phyloP scores from a whole-genome alignment of 257 asterid species.

The Lycium ferocissimum region DNA sequence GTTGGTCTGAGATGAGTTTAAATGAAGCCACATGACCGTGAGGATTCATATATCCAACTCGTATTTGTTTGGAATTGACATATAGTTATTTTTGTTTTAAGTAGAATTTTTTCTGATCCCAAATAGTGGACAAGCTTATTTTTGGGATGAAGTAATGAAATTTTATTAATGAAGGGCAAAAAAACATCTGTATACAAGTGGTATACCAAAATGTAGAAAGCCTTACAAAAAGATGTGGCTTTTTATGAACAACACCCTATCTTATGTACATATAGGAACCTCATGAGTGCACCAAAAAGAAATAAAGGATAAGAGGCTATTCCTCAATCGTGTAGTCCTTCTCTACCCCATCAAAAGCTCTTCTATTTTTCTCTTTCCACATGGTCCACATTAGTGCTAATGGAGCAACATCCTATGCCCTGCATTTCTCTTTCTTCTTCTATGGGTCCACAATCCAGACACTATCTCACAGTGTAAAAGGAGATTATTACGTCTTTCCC shows the following conservation, averaged over 20 bases:
- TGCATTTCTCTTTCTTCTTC: slow-evolving; percentile 13
- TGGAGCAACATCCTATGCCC: background rate
- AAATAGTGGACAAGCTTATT: slow-evolving; percentile 13
- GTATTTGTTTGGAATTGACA: background rate
- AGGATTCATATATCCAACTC: background rate
- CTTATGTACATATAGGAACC: background rate
- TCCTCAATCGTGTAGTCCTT: background rate
- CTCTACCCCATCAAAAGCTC: background rate
- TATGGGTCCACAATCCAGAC: background rate
- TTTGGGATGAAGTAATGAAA: background rate
- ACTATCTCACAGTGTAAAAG: background rate
- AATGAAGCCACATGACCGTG: background rate
- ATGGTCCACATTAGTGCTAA: background rate
- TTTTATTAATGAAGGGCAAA: background rate
- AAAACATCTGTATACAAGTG: background rate
- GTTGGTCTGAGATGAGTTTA: background rate
- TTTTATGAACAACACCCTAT: background rate
- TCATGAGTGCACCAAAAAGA: slow-evolving; percentile 10
- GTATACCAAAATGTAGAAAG: background rate
- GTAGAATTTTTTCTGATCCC: slow-evolving; percentile 6
- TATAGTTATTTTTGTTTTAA: background rate
- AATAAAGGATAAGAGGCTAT: background rate
- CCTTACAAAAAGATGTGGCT: background rate
- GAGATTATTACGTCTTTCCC: no score
- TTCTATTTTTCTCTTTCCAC: background rate